These are phyloP conservation scores for Wickerhamomyces sp. DNA, from an alignment of 1,139 yeast species.

Conservation along the genomic window DNA sequence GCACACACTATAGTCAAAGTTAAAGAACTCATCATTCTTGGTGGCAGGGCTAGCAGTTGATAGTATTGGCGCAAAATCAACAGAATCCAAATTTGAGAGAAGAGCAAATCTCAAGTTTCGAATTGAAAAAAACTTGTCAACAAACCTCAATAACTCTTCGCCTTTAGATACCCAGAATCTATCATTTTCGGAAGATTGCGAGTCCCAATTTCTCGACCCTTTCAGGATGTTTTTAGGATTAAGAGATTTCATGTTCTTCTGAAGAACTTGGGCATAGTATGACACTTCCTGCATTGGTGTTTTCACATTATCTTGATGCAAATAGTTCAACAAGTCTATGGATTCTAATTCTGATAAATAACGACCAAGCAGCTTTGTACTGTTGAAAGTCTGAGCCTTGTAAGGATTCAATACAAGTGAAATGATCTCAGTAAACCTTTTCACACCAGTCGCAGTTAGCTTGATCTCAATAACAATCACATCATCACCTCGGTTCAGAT, in stretches of 20 bases:
- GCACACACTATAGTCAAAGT: slow-evolving; percentile 30
- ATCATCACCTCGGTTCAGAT: slow-evolving; percentile 30
- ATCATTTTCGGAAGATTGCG: slow-evolving; percentile 26
- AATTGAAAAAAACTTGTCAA: slow-evolving; percentile 25
- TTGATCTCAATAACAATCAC: slow-evolving; percentile 42
- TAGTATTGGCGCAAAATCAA: not conserved
- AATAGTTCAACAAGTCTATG: slow-evolving; percentile 40
- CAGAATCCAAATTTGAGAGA: slow-evolving; percentile 24
- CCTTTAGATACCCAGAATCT: slow-evolving; percentile 39
- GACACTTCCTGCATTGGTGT: slow-evolving; percentile 45
- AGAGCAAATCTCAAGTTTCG: slow-evolving; percentile 30
- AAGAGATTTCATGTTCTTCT: slow-evolving; percentile 28
- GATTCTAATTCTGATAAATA: slow-evolving; percentile 41
- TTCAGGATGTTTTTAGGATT: slow-evolving; percentile 36
- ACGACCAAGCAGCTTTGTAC: slow-evolving; percentile 28
- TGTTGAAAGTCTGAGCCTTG: slow-evolving; percentile 19
- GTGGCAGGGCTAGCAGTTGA: not conserved
- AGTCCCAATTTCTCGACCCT: slow-evolving; percentile 33
- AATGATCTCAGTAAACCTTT: slow-evolving; percentile 28
- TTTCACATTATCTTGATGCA: slow-evolving; percentile 31
- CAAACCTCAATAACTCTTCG: slow-evolving; percentile 27
- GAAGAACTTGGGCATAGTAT: slow-evolving; percentile 33
- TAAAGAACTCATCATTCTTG: slow-evolving; percentile 29
- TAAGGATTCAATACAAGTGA: slow-evolving; percentile 27
- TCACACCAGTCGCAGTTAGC: slow-evolving; percentile 38